Evolutionary conservation across 176 grass and related monocot genomes (phyloP), one percentile per base, ranked within the genome.

Genomic region (Cymbopogon citratus): DNA sequence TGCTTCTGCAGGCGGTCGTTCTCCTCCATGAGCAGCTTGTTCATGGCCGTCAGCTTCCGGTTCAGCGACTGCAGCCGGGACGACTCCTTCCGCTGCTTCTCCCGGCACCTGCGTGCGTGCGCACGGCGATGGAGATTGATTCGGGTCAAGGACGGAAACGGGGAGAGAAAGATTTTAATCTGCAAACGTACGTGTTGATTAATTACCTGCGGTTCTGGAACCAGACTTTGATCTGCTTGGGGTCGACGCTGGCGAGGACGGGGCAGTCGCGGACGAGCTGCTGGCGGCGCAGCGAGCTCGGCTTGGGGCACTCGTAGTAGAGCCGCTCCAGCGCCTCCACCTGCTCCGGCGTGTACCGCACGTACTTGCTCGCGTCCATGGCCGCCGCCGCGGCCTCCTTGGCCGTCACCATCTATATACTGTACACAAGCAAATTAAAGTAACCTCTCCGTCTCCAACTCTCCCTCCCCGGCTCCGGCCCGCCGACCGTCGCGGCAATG

Each of bases 201-300:
- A 11, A 11, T 63, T 71, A 86, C 88, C 92, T 82, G 34, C 92
- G 85, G 71, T 94, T 94, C 89, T 94, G 89, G 77, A 94, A 94
- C 92, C 92, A 94, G 73, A 94, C 89, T 89, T 94, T 94, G 71
- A 94, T 94, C 87, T 94, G 92, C 82, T 92, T 94, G 27, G 92
- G 89, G 64, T 94, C 92, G 63, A 94, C 85, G 79, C 66, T 87
- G 79, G 85, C 80, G 23, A 94, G 89, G 48, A 85, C 77, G 64
- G 89, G 85, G 79, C 89, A 94, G 71, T 94, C 92, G 46, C 89
- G 65, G 39, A 91, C 88, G 46, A 94, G 92, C 82, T 94, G 92
- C 87, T 94, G 92, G 45, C 92, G 87, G 23, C 89, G 77, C 74
- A 91, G 76, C 59, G 92, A 94, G 74, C 89, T 94, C 39, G 89